These are phyloP conservation scores for Hyphopichia khmerensis DNA, from an alignment of 1,139 yeast species.

Conservation along the genomic window DNA sequence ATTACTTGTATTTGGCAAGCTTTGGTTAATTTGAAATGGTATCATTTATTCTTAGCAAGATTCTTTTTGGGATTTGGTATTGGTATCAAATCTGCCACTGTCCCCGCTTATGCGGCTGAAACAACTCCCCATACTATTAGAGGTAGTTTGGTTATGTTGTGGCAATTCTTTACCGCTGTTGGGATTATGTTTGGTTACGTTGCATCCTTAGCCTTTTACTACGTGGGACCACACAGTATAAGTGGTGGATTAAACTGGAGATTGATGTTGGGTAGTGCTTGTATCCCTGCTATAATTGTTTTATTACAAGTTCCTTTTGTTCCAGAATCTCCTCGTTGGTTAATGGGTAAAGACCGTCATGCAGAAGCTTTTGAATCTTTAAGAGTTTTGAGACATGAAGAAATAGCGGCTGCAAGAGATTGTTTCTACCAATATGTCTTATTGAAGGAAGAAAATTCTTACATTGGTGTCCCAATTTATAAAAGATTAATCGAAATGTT, in stretches of 20 bases:
- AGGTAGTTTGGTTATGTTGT: conserved; percentile 22
- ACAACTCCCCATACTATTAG: conserved; percentile 20
- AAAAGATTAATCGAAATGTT: conserved; percentile 55
- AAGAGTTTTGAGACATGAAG: conserved; percentile 35
- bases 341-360: conserved; percentile 28
- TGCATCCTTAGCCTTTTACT: conserved; percentile 17
- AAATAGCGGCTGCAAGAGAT: conserved; percentile 62
- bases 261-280: conserved; percentile 20
- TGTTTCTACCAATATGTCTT: conserved; percentile 59
- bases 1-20: conserved; percentile 23
- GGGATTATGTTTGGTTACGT: conserved; percentile 26
- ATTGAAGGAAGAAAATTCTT: conserved; percentile 62
- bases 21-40: conserved; percentile 16
- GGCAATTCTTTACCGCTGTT: conserved; percentile 24
- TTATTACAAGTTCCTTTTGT: conserved; percentile 16
- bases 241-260: conserved; percentile 20
- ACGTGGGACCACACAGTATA: conserved; percentile 6
- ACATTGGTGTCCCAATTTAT: conserved; percentile 51
- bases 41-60: conserved; percentile 19
- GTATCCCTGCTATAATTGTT: conserved; percentile 17
- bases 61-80: conserved; percentile 20
- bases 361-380: conserved; percentile 21
- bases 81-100: conserved; percentile 26
- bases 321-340: conserved; percentile 31
- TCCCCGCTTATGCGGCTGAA: conserved; percentile 24